These are phyloP conservation scores for Amborella trichopoda DNA, from an alignment of 164 flowering plant genomes.

Conservation along the genomic window DNA sequence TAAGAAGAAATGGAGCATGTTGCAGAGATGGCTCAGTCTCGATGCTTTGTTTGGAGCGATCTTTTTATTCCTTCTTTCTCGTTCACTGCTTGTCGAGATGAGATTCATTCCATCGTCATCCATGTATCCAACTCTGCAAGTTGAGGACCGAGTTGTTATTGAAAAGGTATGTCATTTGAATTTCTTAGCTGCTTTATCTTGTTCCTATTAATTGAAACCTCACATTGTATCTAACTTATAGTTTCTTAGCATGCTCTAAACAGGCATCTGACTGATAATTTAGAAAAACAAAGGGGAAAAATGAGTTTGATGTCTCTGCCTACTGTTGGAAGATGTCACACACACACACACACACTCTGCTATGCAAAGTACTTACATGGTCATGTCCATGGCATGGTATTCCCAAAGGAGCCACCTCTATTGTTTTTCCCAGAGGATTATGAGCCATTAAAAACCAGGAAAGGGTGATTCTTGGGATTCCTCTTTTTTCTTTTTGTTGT, in stretches of 20 bases:
- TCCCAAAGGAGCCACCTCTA: too few species aligned
- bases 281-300: background rate
- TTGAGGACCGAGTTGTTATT: constrained; percentile 24
- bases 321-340: background rate
- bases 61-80: constrained; percentile 14
- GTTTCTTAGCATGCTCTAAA: background rate
- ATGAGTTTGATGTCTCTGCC: background rate
- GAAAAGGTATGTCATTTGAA: constrained; percentile 8
- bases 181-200: background rate
- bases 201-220: background rate
- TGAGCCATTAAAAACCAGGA: too few species aligned
- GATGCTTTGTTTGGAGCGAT: constrained; percentile 14
- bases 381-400: too few species aligned
- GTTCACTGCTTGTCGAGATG: constrained; percentile 27
- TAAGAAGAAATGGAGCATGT: constrained; percentile 13
- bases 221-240: background rate
- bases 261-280: background rate
- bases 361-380: too few species aligned
- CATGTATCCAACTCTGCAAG: constrained; percentile 37
- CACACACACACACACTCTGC: too few species aligned
- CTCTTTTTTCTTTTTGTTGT: too few species aligned
- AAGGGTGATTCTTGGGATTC: too few species aligned
- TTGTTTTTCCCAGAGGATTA: too few species aligned
- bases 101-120: constrained; percentile 31
- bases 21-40: constrained; percentile 21